Conservation (phyloP, 2,329 filamentous ascomycete genomes). For the Lomentospora prolificans region DNA sequence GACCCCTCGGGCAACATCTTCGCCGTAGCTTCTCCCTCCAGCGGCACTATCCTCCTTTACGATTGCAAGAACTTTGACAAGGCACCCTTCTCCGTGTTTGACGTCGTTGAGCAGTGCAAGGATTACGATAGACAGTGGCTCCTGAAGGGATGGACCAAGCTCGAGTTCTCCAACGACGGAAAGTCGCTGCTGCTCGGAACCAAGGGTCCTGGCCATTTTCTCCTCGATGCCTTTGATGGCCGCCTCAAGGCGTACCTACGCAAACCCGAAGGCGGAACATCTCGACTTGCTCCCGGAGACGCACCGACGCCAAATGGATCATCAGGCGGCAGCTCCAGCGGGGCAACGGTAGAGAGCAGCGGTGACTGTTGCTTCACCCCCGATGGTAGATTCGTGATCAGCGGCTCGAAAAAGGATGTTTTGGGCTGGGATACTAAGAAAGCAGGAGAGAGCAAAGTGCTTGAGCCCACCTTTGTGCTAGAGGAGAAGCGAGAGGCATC, state of each 20-base stretch:
- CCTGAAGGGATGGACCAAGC: slow-evolving; percentile 69
- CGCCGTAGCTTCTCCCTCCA: slow-evolving; percentile 73
- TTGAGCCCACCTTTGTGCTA: slow-evolving; percentile 54
- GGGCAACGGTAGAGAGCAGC: slow-evolving; percentile 42
- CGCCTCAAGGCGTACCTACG: slow-evolving; percentile 63
- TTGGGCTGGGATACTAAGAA: slow-evolving; percentile 77
- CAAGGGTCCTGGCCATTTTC: slow-evolving; percentile 73
- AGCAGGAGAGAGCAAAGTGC: slow-evolving; percentile 43
- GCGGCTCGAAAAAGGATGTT: slow-evolving; percentile 65
- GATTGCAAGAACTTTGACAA: slow-evolving; percentile 92
- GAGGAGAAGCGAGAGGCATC: slow-evolving; percentile 60
- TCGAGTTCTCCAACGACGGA: slow-evolving; percentile 95
- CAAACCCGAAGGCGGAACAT: slow-evolving; percentile 44
- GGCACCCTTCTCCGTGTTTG: slow-evolving; percentile 77
- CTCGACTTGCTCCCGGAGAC: slow-evolving; percentile 45
- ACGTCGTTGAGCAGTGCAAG: slow-evolving; percentile 52
- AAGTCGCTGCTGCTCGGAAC: slow-evolving; percentile 79
- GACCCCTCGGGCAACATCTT: slow-evolving; percentile 90
- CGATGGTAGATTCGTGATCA: slow-evolving; percentile 80
- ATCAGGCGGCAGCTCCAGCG: slow-evolving; percentile 22
- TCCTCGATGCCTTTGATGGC: slow-evolving; percentile 89
- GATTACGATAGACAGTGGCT: slow-evolving; percentile 45
- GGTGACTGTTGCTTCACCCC: slow-evolving; percentile 84
- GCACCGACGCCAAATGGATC: slow-evolving; percentile 25
- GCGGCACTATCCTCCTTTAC: slow-evolving; percentile 77